Percentiles rank a stretch among this genome's conserved stretches.
phyloP scores from a whole-genome alignment of 495 filamentous ascomycete genomes.

The Clavariopsis aquatica region DNA sequence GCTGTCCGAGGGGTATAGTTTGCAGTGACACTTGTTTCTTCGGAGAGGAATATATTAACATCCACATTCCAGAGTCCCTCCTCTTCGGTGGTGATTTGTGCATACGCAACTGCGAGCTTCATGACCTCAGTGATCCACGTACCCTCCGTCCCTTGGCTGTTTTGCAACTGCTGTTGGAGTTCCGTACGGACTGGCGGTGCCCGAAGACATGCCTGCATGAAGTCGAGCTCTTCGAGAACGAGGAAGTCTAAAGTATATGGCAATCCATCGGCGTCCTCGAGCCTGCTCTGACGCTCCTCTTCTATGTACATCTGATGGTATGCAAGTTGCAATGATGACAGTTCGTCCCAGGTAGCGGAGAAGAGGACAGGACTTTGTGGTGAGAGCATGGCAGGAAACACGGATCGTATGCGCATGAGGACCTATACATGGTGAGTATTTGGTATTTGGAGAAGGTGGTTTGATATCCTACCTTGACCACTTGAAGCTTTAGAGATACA shows the following conservation, averaged over 20 bases:
- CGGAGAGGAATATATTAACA: slow-evolving; percentile 89
- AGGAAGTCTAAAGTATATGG: slow-evolving; percentile 95
- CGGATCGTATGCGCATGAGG: slow-evolving; percentile 79
- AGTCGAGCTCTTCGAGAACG: slow-evolving; percentile 88
- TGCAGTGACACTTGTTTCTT: slow-evolving; percentile 92
- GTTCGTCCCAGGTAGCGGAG: slow-evolving; percentile 80
- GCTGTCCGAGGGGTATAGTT: slow-evolving; percentile 94
- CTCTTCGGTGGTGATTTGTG: slow-evolving; percentile 91
- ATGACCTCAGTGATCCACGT: slow-evolving; percentile 80
- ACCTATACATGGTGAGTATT: slow-evolving; percentile 55
- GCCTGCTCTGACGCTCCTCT: slow-evolving; percentile 77
- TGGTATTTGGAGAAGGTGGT: neutral
- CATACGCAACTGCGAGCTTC: slow-evolving; percentile 77
- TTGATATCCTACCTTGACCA: slow-evolving; percentile 63
- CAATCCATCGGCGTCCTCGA: slow-evolving; percentile 89
- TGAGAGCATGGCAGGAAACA: slow-evolving; percentile 79
- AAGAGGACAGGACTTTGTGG: slow-evolving; percentile 79
- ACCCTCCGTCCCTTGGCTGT: slow-evolving; percentile 56
- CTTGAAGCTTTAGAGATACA: slow-evolving; percentile 83
- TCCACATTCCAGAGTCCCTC: slow-evolving; percentile 95
- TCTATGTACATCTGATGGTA: slow-evolving; percentile 84
- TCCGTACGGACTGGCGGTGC: slow-evolving; percentile 83
- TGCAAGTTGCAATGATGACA: slow-evolving; percentile 65
- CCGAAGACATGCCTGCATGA: slow-evolving; percentile 82
- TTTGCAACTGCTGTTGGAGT: slow-evolving; percentile 67